Conservation (phyloP, 2,329 filamentous ascomycete genomes). For the Calonectria pteridis region DNA sequence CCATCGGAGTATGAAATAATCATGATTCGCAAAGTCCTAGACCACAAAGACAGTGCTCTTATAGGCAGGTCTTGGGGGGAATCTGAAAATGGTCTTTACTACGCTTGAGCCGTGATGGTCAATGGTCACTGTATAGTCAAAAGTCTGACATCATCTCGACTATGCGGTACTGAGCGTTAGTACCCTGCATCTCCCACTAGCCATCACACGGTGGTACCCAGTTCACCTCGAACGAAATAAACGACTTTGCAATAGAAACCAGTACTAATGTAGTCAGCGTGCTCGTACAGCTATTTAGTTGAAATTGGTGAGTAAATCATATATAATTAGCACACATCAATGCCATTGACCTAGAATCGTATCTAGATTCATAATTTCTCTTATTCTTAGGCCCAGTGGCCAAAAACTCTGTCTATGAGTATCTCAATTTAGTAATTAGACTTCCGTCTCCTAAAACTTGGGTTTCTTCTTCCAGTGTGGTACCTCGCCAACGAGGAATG, state of each 20-base stretch:
- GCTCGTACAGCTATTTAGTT: not conserved
- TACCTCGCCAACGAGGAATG: slow-evolving; percentile 70
- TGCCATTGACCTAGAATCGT: not conserved
- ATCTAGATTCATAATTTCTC: not conserved
- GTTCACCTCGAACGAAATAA: not conserved
- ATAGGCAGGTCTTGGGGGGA: not conserved
- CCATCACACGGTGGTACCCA: not conserved
- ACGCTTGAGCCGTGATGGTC: not conserved
- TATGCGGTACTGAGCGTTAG: not conserved
- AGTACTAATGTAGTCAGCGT: not conserved
- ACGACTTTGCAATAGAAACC: not conserved
- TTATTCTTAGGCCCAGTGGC: not conserved
- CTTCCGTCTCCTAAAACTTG: slow-evolving; percentile 75
- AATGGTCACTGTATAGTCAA: not conserved
- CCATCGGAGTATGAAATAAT: not conserved
- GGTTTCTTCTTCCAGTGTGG: slow-evolving; percentile 71
- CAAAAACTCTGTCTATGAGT: slow-evolving; percentile 8
- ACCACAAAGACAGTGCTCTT: not conserved
- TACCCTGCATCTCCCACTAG: not conserved
- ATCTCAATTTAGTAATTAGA: slow-evolving; percentile 69
- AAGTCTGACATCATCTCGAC: not conserved
- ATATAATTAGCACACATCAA: not conserved
- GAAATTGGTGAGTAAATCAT: not conserved
- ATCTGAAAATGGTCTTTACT: not conserved
- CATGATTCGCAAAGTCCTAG: no score